These are phyloP conservation scores for Epichloe aotearoae DNA, from an alignment of 2,329 filamentous ascomycete genomes.

Conservation along the genomic window DNA sequence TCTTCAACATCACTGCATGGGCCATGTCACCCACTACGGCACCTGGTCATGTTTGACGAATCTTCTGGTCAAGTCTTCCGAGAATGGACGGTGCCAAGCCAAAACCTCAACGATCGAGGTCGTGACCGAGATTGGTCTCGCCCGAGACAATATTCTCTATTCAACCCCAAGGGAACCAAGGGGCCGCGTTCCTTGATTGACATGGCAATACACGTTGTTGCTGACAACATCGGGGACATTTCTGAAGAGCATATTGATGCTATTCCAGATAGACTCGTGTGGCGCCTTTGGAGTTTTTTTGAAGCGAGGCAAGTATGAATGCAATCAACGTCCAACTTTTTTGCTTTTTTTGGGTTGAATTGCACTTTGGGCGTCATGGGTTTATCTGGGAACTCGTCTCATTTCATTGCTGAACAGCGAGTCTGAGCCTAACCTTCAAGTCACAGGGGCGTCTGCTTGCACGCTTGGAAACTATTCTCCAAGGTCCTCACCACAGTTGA, in stretches of 20 bases:
- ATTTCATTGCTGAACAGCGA: not conserved
- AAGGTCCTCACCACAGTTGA: conserved; percentile 19
- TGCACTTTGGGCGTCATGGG: not conserved
- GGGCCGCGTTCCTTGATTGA: conserved; percentile 26
- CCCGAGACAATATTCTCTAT: conserved; percentile 15
- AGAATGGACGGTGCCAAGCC: conserved; percentile 23
- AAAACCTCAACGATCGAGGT: conserved; percentile 10
- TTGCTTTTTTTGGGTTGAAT: not conserved
- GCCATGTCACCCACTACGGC: no score
- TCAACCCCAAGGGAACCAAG: conserved; percentile 14
- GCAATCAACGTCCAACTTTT: not conserved
- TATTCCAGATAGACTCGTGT: conserved; percentile 21
- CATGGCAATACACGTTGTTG: conserved; percentile 24
- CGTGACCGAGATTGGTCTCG: conserved; percentile 24
- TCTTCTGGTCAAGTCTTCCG: conserved; percentile 22
- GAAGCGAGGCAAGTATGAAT: conserved; percentile 22
- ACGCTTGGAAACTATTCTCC: conserved; percentile 28
- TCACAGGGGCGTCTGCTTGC: conserved; percentile 20
- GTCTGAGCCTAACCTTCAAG: not conserved
- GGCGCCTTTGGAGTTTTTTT: conserved; percentile 27
- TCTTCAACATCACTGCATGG: no score
- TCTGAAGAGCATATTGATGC: conserved; percentile 19
- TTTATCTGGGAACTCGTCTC: not conserved
- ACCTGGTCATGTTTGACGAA: conserved; percentile 20
- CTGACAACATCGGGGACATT: conserved; percentile 23